Base-by-base conservation (phyloP, 805 yeast species). In the Saccharomycopsis vini region DNA sequence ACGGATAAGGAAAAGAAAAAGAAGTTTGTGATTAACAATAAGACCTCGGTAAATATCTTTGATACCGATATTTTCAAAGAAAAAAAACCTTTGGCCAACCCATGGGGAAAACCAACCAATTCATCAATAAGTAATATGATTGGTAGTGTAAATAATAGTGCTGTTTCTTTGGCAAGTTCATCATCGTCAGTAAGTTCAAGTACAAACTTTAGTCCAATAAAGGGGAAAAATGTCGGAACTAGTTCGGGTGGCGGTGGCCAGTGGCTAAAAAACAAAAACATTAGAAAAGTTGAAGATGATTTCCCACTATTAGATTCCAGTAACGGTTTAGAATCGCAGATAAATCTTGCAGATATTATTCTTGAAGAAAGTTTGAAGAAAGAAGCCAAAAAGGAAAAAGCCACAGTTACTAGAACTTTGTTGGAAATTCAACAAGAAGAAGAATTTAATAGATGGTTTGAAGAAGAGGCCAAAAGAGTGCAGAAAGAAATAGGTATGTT, bases 371-470 rank as follows among this genome's bases (percentile, higher is more conserved):
- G 28, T 7, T n/a, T 41, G n/a, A 36, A 40, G 23, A 40, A 41
- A 16, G 48, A 39, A 24, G 28, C 15, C 5, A 24, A 36, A 12
- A 9, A 28, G 10, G 43, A 41, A 30, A 24, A 16, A 4, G 22
- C 4, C 4, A 36, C 19, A n/a, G 24, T 9, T 6, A 26, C 31
- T 9, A 67, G 67, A 43, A 68, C 84, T 1, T 59, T 84, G 35
- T 78, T 74, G 37, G 95, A 88, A 46, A 72, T 82, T 37, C 81
- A 79, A 56, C 80, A 79, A 51, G 95, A 88, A 50, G 85, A 84
- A 55, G 87, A 80, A 56, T 88, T 88, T 64, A 88, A 80, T 23
- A 71, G 65, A 47, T 88, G 96, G 96, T 88, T 95, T 89, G 81
- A 75, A 30, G 77, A 75, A 51, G 95, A 88, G 55, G 71, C 86